Evolutionary conservation across 179 eudicot species (phyloP).

Genomic region (Patellifolia procumbens): DNA sequence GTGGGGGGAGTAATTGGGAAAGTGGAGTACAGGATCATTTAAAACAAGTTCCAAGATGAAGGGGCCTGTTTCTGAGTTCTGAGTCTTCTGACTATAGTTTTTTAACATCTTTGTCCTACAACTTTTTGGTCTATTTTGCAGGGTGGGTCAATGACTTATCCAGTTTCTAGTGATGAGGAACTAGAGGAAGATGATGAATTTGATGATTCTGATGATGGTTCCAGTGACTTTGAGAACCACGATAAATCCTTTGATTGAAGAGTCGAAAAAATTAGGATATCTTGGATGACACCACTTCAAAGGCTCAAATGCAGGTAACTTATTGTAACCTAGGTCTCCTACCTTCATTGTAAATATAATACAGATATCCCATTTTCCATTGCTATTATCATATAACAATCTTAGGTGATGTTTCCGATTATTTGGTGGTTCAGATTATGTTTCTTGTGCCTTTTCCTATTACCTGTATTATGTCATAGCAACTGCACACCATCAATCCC

Average conservation of each 20-base stretch:
- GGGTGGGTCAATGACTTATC: not conserved
- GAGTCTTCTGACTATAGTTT: not conserved
- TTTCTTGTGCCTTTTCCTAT: not conserved
- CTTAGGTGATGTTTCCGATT: not conserved
- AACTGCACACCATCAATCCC: not conserved
- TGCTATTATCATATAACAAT: not conserved
- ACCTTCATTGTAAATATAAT: no score
- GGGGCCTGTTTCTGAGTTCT: not conserved
- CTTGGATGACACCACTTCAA: not conserved
- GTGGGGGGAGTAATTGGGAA: no score
- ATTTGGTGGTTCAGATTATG: not conserved
- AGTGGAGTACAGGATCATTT: not conserved
- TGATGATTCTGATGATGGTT: not conserved
- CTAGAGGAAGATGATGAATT: conserved; percentile 14
- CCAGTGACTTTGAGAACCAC: not conserved
- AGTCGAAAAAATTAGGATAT: not conserved
- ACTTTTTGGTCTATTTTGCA: not conserved
- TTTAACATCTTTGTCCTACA: not conserved
- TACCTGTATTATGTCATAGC: not conserved
- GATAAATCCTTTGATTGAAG: not conserved
- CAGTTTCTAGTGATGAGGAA: conserved; percentile 11
- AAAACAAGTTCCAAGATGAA: not conserved
- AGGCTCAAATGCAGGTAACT: conserved; percentile 7
- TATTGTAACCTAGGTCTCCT: not conserved
- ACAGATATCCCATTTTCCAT: not conserved